These are phyloP conservation scores for Hemisphaericaspora xylofermentans DNA, from an alignment of 1,139 yeast species.

Conservation along the genomic window DNA sequence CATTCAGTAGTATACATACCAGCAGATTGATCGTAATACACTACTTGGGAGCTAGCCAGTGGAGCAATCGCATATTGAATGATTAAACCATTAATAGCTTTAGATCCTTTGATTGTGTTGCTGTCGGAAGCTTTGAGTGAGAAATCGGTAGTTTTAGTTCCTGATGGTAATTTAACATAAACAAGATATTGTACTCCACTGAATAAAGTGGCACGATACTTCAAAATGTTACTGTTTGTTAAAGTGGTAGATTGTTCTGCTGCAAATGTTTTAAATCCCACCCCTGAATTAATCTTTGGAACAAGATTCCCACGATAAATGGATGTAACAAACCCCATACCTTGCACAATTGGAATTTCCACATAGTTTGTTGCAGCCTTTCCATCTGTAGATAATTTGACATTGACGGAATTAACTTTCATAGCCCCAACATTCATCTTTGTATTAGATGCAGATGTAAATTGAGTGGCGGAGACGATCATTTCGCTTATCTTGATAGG, in stretches of 20 bases:
- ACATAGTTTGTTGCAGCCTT: constrained; percentile 27
- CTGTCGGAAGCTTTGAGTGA: constrained; percentile 36
- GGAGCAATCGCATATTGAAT: constrained; percentile 65
- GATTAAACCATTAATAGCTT: constrained; percentile 51
- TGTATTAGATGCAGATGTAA: constrained; percentile 29
- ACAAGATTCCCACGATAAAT: constrained; percentile 55
- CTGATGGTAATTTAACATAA: constrained; percentile 51
- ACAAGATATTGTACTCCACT: constrained; percentile 56
- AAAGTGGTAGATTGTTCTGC: constrained; percentile 40
- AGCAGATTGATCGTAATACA: constrained; percentile 55
- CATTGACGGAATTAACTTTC: constrained; percentile 55
- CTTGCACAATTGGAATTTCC: constrained; percentile 52
- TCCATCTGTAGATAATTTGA: constrained; percentile 38
- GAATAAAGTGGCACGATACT: constrained; percentile 53
- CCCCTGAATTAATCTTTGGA: constrained; percentile 51
- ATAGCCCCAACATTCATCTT: constrained; percentile 46
- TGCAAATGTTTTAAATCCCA: constrained; percentile 52
- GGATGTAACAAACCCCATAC: constrained; percentile 77
- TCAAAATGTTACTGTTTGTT: constrained; percentile 51
- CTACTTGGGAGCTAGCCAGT: constrained; percentile 6
- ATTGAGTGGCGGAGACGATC: constrained; percentile 53
- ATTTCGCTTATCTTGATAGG: constrained; percentile 54
- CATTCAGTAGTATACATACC: constrained; percentile 52
- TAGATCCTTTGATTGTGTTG: constrained; percentile 41
- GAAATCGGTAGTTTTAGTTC: constrained; percentile 28